Evolutionary conservation across 805 yeast genomes (phyloP), one percentile per base, ranked within the genome.

Genomic region (Pichia kluyveri): DNA sequence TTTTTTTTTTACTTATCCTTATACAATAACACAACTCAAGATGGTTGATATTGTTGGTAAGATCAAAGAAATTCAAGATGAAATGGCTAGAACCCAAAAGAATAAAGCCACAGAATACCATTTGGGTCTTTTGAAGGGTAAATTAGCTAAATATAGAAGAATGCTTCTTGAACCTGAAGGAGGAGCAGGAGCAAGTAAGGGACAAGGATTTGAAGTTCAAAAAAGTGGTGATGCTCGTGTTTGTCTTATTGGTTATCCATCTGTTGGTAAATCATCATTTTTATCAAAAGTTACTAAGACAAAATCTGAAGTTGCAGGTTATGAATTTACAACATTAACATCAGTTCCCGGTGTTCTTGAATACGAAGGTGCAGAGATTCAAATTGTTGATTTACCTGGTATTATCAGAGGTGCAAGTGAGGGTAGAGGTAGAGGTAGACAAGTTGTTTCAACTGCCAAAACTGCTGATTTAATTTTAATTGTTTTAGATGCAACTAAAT

Each of bases 21-120:
- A 30, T 9, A 7, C 14, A 30, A 12, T 8, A 30, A 30, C 32
- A 10, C 4, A 30, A 10, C 14, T 4, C 34, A 40, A 37, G 17
- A 63, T 63, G 68, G 68, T 64, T 39, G 64, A 62, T 41, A 57
- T 65, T 32, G 55, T 62, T 23, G 96, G 88, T 53, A 89, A 87
- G 62, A 89, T 89, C 57, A 81, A 81, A 51, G 87, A 82, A 69
- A 89, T 91, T 68, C 95, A 90, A 68, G 88, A 82, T 68, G 99
- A 91, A 66, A 81, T 91, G 73, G 79, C 96, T 34, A 77, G 96
- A 52, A 91, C 99, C 32, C 99, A 91, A 64, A 91, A 93, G 72
- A 91, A 91, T 63, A 91, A 91, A 69, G 98, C 99, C 53, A 91
- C 99, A 1, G 98, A 91, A 71, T 90, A 93, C 66, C 99, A 91